Evolutionary conservation across 768 basidiomycete genomes (phyloP).

Genomic region (Cyclocybe cylindracea): DNA sequence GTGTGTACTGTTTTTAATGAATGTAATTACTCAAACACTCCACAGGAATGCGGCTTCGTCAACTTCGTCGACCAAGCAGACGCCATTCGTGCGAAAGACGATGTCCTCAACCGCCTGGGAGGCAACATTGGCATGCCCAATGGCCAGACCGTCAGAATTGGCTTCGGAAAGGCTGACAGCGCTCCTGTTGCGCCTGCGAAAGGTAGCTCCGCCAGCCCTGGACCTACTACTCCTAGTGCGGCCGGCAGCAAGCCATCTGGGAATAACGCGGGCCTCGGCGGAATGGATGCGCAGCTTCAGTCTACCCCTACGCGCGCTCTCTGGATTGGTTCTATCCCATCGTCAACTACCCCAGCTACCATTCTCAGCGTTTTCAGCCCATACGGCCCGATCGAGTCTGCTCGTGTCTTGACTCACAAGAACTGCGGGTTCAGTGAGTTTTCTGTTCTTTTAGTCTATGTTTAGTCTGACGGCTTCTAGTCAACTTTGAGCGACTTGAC

Average conservation of each 20-base stretch:
- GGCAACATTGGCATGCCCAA: slow-evolving; percentile 95
- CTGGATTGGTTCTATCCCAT: slow-evolving; percentile 98
- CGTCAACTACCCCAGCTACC: slow-evolving; percentile 91
- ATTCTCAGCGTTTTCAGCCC: slow-evolving; percentile 96
- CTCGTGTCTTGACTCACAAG: slow-evolving; percentile 94
- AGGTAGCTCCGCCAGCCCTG: slow-evolving; percentile 64
- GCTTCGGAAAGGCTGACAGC: slow-evolving; percentile 97
- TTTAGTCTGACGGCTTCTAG: slow-evolving; percentile 33
- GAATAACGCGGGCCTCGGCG: slow-evolving; percentile 55
- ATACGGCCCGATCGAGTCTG: slow-evolving; percentile 97
- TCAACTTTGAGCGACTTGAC: slow-evolving; percentile 97
- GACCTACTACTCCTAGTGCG: slow-evolving; percentile 63
- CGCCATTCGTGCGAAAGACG: slow-evolving; percentile 97
- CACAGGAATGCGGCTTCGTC: slow-evolving; percentile 96
- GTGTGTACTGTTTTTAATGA: slow-evolving; percentile 5
- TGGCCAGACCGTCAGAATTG: slow-evolving; percentile 94
- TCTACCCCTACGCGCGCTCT: slow-evolving; percentile 92
- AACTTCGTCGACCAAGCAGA: slow-evolving; percentile 96
- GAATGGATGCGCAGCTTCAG: slow-evolving; percentile 85
- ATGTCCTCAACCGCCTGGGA: slow-evolving; percentile 92
- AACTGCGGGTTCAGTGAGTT: slow-evolving; percentile 88
- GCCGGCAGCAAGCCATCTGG: slow-evolving; percentile 45
- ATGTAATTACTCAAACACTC: background rate
- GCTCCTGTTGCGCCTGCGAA: slow-evolving; percentile 91
- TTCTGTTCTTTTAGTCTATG: slow-evolving; percentile 8